phyloP scores from a whole-genome alignment of 2,329 filamentous ascomycete genomes.

The Mycogone perniciosa region DNA sequence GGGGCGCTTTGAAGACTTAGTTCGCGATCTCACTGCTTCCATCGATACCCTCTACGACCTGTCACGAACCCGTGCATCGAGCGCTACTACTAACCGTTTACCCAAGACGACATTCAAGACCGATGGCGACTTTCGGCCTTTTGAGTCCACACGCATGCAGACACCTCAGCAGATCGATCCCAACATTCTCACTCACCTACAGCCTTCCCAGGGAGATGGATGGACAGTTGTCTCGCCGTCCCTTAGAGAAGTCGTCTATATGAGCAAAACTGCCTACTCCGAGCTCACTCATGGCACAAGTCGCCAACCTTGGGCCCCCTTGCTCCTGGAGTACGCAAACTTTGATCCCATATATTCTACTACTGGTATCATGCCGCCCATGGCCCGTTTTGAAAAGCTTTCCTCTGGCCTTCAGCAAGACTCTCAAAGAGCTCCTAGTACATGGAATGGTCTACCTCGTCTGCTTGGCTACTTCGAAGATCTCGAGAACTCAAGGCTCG shows the following conservation, averaged over 20 bases:
- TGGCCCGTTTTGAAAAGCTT: conserved; percentile 59
- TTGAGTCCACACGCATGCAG: conserved; percentile 55
- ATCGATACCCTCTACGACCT: conserved; percentile 77
- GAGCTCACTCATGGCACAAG: conserved; percentile 39
- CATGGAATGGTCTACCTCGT: conserved; percentile 57
- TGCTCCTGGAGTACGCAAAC: conserved; percentile 66
- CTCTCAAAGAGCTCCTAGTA: conserved; percentile 43
- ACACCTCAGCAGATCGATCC: conserved; percentile 57
- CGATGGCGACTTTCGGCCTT: conserved; percentile 43
- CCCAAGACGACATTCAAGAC: conserved; percentile 28
- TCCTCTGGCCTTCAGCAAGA: conserved; percentile 52
- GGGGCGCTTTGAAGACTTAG: conserved; percentile 65
- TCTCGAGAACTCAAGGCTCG: conserved; percentile 60
- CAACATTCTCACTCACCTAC: conserved; percentile 43
- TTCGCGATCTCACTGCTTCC: conserved; percentile 67
- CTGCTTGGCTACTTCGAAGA: conserved; percentile 71
- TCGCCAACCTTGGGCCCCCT: conserved; percentile 43
- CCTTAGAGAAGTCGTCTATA: conserved; percentile 41
- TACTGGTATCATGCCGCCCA: conserved; percentile 58
- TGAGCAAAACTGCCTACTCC: conserved; percentile 46
- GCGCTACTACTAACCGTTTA: conserved; percentile 26
- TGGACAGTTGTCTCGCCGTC: conserved; percentile 20
- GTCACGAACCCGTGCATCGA: conserved; percentile 56
- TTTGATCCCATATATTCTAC: conserved; percentile 57
- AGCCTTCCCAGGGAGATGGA: conserved; percentile 31